Conservation (phyloP, 331 rosid genomes). For the Pyrus hybrid region DNA sequence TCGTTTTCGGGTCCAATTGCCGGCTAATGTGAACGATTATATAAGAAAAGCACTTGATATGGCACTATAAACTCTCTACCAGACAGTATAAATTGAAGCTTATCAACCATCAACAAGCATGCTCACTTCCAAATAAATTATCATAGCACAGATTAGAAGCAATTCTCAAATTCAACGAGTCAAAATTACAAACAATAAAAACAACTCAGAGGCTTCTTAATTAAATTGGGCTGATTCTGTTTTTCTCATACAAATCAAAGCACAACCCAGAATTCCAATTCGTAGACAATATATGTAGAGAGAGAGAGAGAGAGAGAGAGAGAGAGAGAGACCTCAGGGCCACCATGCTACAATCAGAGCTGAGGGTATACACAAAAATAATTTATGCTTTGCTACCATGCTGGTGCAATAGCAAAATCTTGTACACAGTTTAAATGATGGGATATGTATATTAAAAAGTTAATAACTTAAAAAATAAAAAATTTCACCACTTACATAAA, state of each 20-base stretch:
- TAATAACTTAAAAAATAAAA: no score
- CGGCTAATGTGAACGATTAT: neutral
- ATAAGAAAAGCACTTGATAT: neutral
- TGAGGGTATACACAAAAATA: no score
- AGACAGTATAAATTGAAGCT: neutral
- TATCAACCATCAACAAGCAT: neutral
- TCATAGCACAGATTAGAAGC: no score
- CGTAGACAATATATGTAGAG: neutral
- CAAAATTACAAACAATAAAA: neutral
- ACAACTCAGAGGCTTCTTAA: neutral
- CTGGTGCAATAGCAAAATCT: no score
- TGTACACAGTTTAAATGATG: no score
- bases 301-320: neutral
- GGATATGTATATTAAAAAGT: no score
- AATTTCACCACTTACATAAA: no score
- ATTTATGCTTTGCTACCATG: no score
- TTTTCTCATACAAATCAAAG: neutral
- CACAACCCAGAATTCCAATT: neutral
- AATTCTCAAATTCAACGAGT: neutral
- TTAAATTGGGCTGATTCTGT: no score
- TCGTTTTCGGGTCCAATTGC: neutral
- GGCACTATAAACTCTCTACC: neutral
- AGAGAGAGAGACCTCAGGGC: conserved; percentile 51
- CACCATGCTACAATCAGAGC: no score
- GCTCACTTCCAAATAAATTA: neutral